Conservation (phyloP, 306 rosid genomes). For the Argentina anserina region DNA sequence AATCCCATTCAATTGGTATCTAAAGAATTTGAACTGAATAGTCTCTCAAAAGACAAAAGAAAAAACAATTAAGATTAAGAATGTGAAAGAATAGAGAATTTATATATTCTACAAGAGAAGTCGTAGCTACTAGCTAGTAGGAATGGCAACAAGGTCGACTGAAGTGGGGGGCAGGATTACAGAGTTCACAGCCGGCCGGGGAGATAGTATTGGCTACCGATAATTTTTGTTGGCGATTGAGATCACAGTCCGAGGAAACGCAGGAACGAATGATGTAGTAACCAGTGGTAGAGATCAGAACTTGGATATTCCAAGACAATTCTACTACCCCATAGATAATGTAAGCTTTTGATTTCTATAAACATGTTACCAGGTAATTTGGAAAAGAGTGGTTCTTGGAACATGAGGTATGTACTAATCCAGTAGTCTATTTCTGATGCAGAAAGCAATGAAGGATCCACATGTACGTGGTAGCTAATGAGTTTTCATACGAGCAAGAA, state of each 20-base stretch:
- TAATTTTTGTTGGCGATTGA: no score
- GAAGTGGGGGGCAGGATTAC: no score
- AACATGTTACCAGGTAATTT: background rate
- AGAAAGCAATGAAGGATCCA: conserved; percentile 87
- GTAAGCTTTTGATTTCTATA: background rate
- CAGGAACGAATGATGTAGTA: background rate
- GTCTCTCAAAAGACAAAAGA: no score
- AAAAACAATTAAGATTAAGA: no score
- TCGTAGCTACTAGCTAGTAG: no score
- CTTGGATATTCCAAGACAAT: background rate
- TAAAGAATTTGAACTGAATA: no score
- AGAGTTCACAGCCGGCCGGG: no score
- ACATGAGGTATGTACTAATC: background rate
- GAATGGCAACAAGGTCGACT: no score
- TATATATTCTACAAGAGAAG: no score
- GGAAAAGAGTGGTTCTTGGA: background rate
- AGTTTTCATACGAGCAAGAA: conserved; percentile 69
- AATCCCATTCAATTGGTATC: no score
- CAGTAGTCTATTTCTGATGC: conserved; percentile 17
- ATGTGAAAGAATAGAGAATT: no score
- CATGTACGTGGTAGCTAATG: conserved; percentile 67
- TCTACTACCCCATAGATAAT: background rate
- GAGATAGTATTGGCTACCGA: no score
- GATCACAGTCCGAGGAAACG: background rate
- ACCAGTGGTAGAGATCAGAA: background rate